Evolutionary conservation across 768 basidiomycete species (phyloP).

Genomic region (Boletus insuetus): DNA sequence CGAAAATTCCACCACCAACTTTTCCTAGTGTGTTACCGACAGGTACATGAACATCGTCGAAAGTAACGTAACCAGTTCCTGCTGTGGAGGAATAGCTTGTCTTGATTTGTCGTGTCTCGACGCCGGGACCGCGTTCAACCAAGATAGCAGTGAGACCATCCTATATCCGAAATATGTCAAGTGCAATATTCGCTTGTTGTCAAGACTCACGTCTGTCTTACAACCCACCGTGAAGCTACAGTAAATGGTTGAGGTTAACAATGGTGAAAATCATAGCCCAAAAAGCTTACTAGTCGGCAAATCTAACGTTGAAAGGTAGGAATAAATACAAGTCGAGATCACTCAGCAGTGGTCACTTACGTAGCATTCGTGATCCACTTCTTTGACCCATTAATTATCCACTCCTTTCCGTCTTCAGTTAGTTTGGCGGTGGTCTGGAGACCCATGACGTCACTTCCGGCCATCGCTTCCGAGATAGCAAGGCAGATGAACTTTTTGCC

Average conservation of each 20-base stretch:
- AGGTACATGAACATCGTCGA: slow-evolving; percentile 83
- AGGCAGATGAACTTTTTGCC: slow-evolving; percentile 72
- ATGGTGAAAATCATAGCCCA: neutral
- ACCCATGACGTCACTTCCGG: slow-evolving; percentile 67
- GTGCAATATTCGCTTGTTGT: slow-evolving; percentile 15
- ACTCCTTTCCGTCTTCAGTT: slow-evolving; percentile 64
- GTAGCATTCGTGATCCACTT: slow-evolving; percentile 67
- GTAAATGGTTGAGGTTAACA: slow-evolving; percentile 14
- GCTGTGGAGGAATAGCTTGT: slow-evolving; percentile 86
- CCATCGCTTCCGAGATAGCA: slow-evolving; percentile 76
- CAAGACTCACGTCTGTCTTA: slow-evolving; percentile 43
- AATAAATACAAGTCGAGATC: slow-evolving; percentile 2
- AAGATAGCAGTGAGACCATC: slow-evolving; percentile 64
- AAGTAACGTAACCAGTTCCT: slow-evolving; percentile 82
- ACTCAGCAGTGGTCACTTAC: slow-evolving; percentile 26
- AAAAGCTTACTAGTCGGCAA: slow-evolving; percentile 35
- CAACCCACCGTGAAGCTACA: slow-evolving; percentile 61
- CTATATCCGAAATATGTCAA: slow-evolving; percentile 27
- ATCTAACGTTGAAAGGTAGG: slow-evolving; percentile 25
- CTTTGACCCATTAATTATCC: slow-evolving; percentile 73
- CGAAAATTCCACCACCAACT: slow-evolving; percentile 60
- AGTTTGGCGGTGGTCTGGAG: slow-evolving; percentile 60
- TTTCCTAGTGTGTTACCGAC: slow-evolving; percentile 78
- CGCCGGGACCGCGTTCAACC: slow-evolving; percentile 59
- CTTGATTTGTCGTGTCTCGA: slow-evolving; percentile 68